Conservation (phyloP, 345 rosid species). For the Lenwebbia sp. region DNA sequence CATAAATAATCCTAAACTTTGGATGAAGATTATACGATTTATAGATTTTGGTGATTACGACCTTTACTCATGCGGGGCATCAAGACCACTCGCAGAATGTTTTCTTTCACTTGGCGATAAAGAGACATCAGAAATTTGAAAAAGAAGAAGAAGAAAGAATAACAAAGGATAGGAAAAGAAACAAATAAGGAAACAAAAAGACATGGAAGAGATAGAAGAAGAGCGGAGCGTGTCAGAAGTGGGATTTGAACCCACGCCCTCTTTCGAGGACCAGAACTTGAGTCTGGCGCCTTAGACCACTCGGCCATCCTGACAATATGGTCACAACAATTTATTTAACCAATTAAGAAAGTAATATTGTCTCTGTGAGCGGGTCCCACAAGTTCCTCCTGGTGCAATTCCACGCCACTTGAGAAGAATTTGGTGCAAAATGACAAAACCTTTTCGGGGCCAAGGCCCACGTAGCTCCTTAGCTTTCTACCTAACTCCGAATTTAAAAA, state of each 20-base stretch:
- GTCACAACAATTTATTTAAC: not conserved
- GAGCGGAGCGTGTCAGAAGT: slow-evolving; percentile 20
- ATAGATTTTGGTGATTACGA: not conserved
- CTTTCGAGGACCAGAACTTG: slow-evolving; percentile 38
- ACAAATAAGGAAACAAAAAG: not conserved
- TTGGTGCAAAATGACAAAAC: not conserved
- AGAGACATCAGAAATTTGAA: not conserved
- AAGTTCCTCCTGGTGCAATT: not conserved
- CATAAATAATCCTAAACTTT: not conserved
- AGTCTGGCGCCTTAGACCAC: slow-evolving; percentile 43
- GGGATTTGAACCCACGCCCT: slow-evolving; percentile 57
- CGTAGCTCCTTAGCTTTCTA: not conserved
- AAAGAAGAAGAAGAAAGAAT: fast-evolving
- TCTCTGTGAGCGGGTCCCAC: not conserved
- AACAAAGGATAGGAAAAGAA: not conserved
- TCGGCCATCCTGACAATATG: slow-evolving; percentile 41
- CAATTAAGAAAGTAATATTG: fast-evolving
- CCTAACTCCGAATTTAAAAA: not conserved
- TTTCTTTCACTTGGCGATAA: not conserved
- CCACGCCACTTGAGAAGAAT: not conserved
- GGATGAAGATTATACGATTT: not conserved
- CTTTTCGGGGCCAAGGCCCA: not conserved
- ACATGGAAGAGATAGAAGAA: too few relatives aligned
- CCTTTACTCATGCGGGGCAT: not conserved
- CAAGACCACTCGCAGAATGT: not conserved